phyloP scores from a whole-genome alignment of 2,329 filamentous ascomycete species.

The Diaporthe batatas region DNA sequence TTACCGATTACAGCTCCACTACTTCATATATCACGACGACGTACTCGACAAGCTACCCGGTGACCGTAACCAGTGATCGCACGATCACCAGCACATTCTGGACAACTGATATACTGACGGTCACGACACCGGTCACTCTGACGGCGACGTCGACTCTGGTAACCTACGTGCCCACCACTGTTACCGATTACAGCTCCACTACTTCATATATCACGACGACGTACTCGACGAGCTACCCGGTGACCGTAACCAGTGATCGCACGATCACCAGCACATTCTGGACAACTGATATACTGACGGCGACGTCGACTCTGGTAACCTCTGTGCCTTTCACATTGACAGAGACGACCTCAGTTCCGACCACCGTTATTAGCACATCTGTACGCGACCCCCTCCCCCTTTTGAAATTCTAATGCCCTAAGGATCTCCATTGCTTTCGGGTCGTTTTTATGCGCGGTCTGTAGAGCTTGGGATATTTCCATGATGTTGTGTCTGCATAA shows the following conservation, averaged over 20 bases:
- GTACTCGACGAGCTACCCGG: conserved; percentile 18
- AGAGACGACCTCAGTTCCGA: conserved; percentile 19
- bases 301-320: not conserved
- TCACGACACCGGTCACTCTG: too few species aligned
- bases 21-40: conserved; percentile 24
- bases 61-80: not conserved
- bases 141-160: too few species aligned
- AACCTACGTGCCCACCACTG: not conserved
- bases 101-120: not conserved
- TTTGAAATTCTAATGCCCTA: not conserved
- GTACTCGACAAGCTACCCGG: conserved; percentile 17
- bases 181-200: conserved; percentile 10
- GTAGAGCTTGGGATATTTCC: not conserved
- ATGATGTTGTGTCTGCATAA: too few species aligned
- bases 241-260: not conserved
- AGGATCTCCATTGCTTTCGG: not conserved
- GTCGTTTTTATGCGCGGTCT: not conserved
- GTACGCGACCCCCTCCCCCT: conserved; percentile 4
- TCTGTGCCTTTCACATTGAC: conserved; percentile 27
- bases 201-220: conserved; percentile 24
- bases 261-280: conserved; percentile 15
- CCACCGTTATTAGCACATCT: conserved; percentile 44
- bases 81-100: conserved; percentile 15
- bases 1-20: conserved; percentile 10
- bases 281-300: conserved; percentile 10